phyloP scores from a whole-genome alignment of 2,329 filamentous ascomycete genomes.

The Aureobasidium leucospermi region DNA sequence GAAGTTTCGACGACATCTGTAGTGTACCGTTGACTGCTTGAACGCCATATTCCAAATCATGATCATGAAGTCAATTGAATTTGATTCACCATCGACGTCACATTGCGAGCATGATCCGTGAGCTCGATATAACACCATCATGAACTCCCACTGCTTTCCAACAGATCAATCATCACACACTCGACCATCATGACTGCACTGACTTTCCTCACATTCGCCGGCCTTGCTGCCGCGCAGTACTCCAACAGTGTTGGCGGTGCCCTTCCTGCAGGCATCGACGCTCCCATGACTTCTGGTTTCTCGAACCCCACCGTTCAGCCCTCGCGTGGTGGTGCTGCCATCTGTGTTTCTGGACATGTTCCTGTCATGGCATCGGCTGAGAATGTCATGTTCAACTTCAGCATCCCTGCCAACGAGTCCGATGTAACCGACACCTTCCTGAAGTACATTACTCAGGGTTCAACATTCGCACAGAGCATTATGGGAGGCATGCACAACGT shows the following conservation, averaged over 20 bases:
- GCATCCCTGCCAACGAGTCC: slow-evolving; percentile 23
- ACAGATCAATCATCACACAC: background rate
- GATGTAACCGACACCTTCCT: slow-evolving; percentile 24
- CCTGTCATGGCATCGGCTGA: slow-evolving; percentile 21
- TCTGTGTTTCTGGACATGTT: slow-evolving; percentile 24
- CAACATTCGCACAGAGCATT: slow-evolving; percentile 15
- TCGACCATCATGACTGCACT: background rate
- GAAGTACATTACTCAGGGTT: slow-evolving; percentile 15
- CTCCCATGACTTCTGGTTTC: slow-evolving; percentile 16
- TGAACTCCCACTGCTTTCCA: background rate
- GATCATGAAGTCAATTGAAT: background rate
- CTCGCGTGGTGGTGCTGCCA: slow-evolving; percentile 22
- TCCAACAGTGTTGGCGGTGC: background rate
- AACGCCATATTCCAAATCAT: background rate
- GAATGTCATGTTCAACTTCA: slow-evolving; percentile 24
- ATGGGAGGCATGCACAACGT: slow-evolving; percentile 15
- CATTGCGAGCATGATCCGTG: background rate
- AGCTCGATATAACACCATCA: background rate
- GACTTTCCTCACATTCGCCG: slow-evolving; percentile 3
- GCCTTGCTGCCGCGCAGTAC: slow-evolving; percentile 6
- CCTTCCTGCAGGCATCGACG: slow-evolving; percentile 10
- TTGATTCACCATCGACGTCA: background rate
- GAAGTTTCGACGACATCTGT: background rate
- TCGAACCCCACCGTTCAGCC: slow-evolving; percentile 17
- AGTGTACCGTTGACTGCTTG: background rate